phyloP scores from a whole-genome alignment of 2,329 filamentous ascomycete species.

The Amphichorda felina region DNA sequence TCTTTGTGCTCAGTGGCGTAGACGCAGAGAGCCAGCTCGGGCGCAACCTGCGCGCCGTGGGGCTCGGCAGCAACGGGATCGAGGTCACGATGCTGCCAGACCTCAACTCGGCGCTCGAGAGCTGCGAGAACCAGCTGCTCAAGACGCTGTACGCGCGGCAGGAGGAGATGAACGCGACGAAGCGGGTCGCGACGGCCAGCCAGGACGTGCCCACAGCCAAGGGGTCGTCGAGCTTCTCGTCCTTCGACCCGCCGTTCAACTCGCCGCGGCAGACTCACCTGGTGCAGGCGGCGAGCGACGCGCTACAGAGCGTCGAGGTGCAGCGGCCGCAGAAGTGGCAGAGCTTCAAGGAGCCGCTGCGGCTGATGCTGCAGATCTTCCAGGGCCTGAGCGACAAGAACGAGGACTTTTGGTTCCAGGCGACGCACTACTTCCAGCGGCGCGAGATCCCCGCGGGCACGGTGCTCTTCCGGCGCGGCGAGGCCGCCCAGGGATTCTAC shows the following conservation, averaged over 20 bases:
- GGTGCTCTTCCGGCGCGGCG: constrained; percentile 66
- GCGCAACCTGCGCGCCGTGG: constrained; percentile 69
- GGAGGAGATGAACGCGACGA: constrained; percentile 41
- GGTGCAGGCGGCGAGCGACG: constrained; percentile 64
- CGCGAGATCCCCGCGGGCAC: constrained; percentile 57
- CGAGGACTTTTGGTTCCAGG: constrained; percentile 91
- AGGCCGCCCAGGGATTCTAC: constrained; percentile 75
- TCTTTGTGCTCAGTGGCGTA: constrained; percentile 74
- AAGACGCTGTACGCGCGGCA: constrained; percentile 66
- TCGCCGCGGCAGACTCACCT: constrained; percentile 75
- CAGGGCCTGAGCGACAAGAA: constrained; percentile 74
- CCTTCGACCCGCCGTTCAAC: constrained; percentile 40
- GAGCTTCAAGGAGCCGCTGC: constrained; percentile 79
- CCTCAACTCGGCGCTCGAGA: constrained; percentile 86
- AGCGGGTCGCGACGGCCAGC: constrained; percentile 27
- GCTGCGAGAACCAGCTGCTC: constrained; percentile 87
- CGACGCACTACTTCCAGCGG: constrained; percentile 61
- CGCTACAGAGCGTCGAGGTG: constrained; percentile 55
- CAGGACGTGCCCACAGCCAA: constrained; percentile 33
- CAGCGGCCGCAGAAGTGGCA: constrained; percentile 59
- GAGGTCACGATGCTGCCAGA: constrained; percentile 75
- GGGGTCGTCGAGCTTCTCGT: constrained; percentile 15
- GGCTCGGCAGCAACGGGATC: constrained; percentile 61
- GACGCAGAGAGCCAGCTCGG: constrained; percentile 66
- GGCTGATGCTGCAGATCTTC: constrained; percentile 91